Base-by-base conservation (phyloP, 257 asterid species). In the Leonotis leonurus region DNA sequence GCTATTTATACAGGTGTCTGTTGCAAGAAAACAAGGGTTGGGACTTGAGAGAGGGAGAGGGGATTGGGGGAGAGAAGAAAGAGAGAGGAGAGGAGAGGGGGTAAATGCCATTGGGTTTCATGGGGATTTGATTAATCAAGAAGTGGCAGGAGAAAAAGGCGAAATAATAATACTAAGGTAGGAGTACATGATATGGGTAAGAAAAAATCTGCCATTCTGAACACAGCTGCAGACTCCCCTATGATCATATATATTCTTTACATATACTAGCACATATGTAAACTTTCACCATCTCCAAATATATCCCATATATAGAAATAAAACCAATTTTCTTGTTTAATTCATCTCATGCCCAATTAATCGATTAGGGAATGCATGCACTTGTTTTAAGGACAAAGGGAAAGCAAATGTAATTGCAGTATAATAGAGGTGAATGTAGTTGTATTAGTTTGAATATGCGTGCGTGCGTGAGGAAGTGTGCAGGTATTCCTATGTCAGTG, bases 401-500 rank as follows among this genome's bases (percentile, higher is more conserved):
- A n/a, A n/a, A n/a, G n/a, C n/a, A n/a, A n/a, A n/a, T n/a, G n/a
- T n/a, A n/a, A n/a, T n/a, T n/a, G n/a, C n/a, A n/a, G n/a, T n/a
- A n/a, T n/a, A n/a, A n/a, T n/a, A n/a, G n/a, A n/a, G n/a, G n/a
- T n/a, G n/a, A n/a, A n/a, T n/a, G n/a, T n/a, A n/a, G n/a, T n/a
- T 3, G 7, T 69, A 30, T 40, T 29, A 67, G 52, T 75, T 66
- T 16, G 85, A 78, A 85, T 85, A 84, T 84, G 95, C 94, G 96
- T 89, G 96, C 96, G 95, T 86, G 95, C 81, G 87, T 81, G 82
- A 83, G 75, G 79, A 82, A 81, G 77, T 75, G 88, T 82, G 94
- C 89, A 83, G 89, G 86, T 84, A 78, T 80, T 83, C 81, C 77
- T 39, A 67, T 83, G 96, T 88, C 96, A 88, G 96, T 79, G 87